Base-by-base conservation (phyloP, 768 basidiomycete species). In the Tulasnella sp. region DNA sequence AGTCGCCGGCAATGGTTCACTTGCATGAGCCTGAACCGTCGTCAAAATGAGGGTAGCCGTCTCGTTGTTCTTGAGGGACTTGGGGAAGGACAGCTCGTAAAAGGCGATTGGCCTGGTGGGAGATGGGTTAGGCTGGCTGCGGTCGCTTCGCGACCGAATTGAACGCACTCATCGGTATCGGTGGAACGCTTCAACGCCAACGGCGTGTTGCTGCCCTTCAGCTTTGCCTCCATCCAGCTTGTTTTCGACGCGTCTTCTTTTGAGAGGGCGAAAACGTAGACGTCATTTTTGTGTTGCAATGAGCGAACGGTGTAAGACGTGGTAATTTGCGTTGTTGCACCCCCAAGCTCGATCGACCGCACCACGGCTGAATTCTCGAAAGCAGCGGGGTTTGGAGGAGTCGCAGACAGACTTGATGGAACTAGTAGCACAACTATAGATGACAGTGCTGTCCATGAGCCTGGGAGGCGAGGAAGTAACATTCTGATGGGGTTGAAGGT, bases 341-440 rank as follows among this genome's bases (percentile, higher is more conserved):
- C 97, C 46, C 93, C 95, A 34, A 98, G 93, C 83, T 98, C 97
- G 80, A 96, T 88, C 7, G 93, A 92, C 83, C 95, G 92, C 42
- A 96, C 94, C 80, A 99, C 89, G 81, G 93, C 94, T 31, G 93
- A 94, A 82, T 96, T 96, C 89, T 95, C 94, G 86, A 95, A 95
- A 1, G 91, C 88, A 82, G 78, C 77, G 68, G 82, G 76, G 36
- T 68, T 31, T 52, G 74, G n/a, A 46, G 79, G 27, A 77, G 73
- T 62, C 31, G 73, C 79, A 75, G 62, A 38, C 36, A 75, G 48
- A n/a, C 62, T 27, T 74, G 71, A 71, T 56, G 73, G 62, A 18
- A 68, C 62, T 68, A 68, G 31, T 68, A 68, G 62, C 62, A 68
- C 62, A 36, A 19, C 62, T 68, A 68, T 68, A 34, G 8, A 68